These are phyloP conservation scores for Nemophila menziesii DNA, from an alignment of 257 asterid species.

Conservation along the genomic window DNA sequence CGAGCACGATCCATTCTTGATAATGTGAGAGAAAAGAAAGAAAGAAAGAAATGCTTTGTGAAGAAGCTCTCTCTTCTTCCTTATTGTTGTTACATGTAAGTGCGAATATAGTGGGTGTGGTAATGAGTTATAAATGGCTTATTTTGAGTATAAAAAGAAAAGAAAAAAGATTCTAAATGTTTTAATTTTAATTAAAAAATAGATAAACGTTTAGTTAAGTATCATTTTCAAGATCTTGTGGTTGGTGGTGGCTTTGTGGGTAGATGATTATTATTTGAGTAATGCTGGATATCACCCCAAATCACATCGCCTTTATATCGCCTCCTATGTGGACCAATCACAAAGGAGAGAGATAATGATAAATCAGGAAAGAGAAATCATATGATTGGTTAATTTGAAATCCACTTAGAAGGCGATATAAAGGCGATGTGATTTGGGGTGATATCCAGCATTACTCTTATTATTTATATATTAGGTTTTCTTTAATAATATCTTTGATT, in stretches of 20 bases:
- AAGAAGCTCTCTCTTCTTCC: conserved; percentile 6
- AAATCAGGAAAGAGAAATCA: too few species aligned
- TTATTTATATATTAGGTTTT: too few species aligned
- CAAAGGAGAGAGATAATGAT: too few species aligned
- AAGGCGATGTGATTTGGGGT: too few species aligned
- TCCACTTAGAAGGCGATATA: too few species aligned
- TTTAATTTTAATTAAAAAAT: neutral
- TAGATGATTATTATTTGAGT: neutral
- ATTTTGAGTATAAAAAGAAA: neutral
- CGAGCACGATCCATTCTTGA: conserved; percentile 67
- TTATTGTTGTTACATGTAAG: conserved; percentile 14
- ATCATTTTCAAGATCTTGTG: conserved; percentile 37
- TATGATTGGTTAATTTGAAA: too few species aligned
- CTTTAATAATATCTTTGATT: too few species aligned
- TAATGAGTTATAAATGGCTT: conserved; percentile 27
- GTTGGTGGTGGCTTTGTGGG: conserved; percentile 25
- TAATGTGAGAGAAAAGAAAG: neutral
- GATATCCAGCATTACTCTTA: too few species aligned
- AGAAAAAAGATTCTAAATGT: too few species aligned
- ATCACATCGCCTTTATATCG: conserved; percentile 13
- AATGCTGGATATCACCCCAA: conserved; percentile 11
- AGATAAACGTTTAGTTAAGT: neutral
- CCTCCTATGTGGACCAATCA: too few species aligned
- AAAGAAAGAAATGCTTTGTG: neutral
- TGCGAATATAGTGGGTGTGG: conserved; percentile 33